Evolutionary conservation across 768 basidiomycete genomes (phyloP).

Genomic region (Calocybe gangraenosa): DNA sequence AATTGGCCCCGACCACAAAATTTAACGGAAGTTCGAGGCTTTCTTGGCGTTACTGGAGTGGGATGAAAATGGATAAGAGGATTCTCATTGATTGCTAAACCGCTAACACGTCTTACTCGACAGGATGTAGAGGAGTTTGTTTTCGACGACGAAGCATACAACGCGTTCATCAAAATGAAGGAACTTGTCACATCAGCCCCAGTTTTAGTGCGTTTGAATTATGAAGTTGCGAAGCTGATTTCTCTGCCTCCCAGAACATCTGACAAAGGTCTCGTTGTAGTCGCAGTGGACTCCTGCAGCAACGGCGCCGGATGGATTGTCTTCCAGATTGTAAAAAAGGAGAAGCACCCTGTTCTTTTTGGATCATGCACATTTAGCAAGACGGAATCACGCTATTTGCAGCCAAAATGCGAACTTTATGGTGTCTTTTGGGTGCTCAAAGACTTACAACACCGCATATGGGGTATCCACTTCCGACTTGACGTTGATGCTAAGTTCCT

Average conservation of each 20-base stretch:
- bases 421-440: constrained; percentile 29
- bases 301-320: constrained; percentile 31
- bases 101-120: constrained; percentile 14
- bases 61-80: constrained; percentile 19
- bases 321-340: constrained; percentile 22
- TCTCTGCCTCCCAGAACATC: constrained; percentile 3
- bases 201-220: constrained; percentile 27
- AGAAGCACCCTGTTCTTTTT: constrained; percentile 21
- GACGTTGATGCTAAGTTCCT: constrained; percentile 33
- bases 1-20: constrained; percentile 20
- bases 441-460: constrained; percentile 23
- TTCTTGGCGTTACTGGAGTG: constrained; percentile 21
- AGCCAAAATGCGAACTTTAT: constrained; percentile 35
- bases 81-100: constrained; percentile 20
- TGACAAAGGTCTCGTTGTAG: constrained; percentile 18
- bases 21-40: constrained; percentile 17
- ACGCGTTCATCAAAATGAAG: constrained; percentile 25
- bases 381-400: constrained; percentile 27
- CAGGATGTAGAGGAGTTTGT: constrained; percentile 18
- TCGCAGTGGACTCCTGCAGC: constrained; percentile 28
- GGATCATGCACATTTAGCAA: constrained; percentile 31
- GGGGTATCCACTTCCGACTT: constrained; percentile 26
- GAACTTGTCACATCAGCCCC: constrained; percentile 17
- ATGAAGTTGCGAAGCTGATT: constrained; percentile 8
- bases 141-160: constrained; percentile 17